phyloP scores from a whole-genome alignment of 345 rosid genomes.

The Melaleuca quinquenervia region DNA sequence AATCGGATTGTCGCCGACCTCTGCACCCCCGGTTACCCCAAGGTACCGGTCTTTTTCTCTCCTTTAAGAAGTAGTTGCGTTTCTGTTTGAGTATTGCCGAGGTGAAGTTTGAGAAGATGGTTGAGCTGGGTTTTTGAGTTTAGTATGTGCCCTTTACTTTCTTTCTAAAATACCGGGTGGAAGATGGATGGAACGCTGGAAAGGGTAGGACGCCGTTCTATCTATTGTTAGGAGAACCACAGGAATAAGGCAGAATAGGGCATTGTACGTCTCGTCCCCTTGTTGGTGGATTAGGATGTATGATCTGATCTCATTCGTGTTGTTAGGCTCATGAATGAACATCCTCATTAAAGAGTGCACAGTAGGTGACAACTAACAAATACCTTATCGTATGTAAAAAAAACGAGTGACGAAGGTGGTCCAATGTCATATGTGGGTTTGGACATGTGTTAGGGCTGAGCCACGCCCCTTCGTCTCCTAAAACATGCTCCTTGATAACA shows the following conservation, averaged over 20 bases:
- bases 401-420: background rate
- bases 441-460: background rate
- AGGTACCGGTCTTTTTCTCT: constrained; percentile 30
- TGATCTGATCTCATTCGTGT: background rate
- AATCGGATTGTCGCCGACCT: constrained; percentile 80
- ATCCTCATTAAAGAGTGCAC: background rate
- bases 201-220: background rate
- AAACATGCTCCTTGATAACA: background rate
- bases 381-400: background rate
- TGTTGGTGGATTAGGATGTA: background rate
- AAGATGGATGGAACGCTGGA: background rate
- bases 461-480: background rate
- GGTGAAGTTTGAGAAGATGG: background rate
- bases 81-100: background rate
- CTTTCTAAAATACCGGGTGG: background rate
- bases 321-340: background rate
- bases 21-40: constrained; percentile 65
- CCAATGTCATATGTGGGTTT: background rate
- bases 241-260: background rate
- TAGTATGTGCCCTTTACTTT: background rate
- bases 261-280: background rate
- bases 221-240: background rate
- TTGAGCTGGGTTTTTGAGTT: background rate
- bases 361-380: background rate
- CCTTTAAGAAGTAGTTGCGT: background rate